These are phyloP conservation scores for Telopea speciosissima DNA, from an alignment of 177 flowering plant genomes.

Conservation along the genomic window DNA sequence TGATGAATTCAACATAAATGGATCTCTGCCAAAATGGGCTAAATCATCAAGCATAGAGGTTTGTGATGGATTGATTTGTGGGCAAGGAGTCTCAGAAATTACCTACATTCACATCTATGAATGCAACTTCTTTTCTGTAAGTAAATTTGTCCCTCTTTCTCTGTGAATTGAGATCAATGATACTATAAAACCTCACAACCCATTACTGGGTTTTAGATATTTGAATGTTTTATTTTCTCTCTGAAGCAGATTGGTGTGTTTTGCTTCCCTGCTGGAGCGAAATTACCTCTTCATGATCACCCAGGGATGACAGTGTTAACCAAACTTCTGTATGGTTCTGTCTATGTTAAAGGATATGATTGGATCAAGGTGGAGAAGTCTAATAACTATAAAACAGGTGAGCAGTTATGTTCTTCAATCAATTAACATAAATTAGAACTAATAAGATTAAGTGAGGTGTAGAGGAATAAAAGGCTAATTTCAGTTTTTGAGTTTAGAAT, in stretches of 20 bases:
- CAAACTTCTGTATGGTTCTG: slow-evolving; percentile 34
- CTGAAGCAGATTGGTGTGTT: slow-evolving; percentile 35
- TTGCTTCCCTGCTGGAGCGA: slow-evolving; percentile 26
- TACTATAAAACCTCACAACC: no score
- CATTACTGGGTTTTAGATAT: no score
- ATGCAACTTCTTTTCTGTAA: slow-evolving; percentile 31
- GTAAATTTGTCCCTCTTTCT: not conserved
- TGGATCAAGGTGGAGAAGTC: slow-evolving; percentile 25
- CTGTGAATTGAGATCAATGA: no score
- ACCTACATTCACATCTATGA: slow-evolving; percentile 35
- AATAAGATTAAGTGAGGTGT: no score
- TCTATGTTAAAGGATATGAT: slow-evolving; percentile 36
- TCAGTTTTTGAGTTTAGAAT: not conserved
- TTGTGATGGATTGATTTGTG: slow-evolving; percentile 14
- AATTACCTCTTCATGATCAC: slow-evolving; percentile 36
- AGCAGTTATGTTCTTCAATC: not conserved
- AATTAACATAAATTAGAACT: not conserved
- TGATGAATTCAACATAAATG: slow-evolving; percentile 19
- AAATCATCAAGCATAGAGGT: not conserved
- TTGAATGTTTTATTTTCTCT: no score
- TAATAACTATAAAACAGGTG: slow-evolving; percentile 13
- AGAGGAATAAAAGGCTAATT: no score
- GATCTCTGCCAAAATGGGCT: slow-evolving; percentile 6
- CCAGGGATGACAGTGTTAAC: slow-evolving; percentile 44
- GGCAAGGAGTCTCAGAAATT: slow-evolving; percentile 17